Conservation (phyloP, 1,139 yeast species). For the Pneumocystis canis region DNA sequence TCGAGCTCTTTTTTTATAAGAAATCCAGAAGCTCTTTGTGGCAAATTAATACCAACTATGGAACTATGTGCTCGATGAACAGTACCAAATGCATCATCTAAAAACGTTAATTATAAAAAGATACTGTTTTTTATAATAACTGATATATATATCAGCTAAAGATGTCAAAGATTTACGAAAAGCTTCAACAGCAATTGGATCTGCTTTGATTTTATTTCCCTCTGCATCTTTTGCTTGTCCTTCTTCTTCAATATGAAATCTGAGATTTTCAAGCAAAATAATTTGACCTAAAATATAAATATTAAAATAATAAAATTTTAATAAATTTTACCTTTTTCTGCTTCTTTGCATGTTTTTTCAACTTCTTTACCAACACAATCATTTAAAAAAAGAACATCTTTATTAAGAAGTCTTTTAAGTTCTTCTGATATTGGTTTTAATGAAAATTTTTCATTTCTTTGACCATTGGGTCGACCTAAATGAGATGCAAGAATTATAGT, state of each 20-base stretch:
- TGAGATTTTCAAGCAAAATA: constrained; percentile 81
- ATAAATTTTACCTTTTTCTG: constrained; percentile 39
- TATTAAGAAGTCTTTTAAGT: constrained; percentile 55
- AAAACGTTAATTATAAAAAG: not conserved
- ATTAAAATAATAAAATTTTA: not conserved
- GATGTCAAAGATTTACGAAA: constrained; percentile 80
- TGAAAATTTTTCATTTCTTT: constrained; percentile 65
- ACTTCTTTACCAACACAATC: constrained; percentile 87
- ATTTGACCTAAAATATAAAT: constrained; percentile 26
- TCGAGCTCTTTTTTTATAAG: constrained; percentile 89
- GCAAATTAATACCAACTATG: constrained; percentile 87
- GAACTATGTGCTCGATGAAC: constrained; percentile 99
- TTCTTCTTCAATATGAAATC: constrained; percentile 94
- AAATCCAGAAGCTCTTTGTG: constrained; percentile 94
- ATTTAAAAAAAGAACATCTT: constrained; percentile 57
- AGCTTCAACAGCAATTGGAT: constrained; percentile 59
- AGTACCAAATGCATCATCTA: constrained; percentile 87
- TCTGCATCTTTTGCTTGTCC: constrained; percentile 70
- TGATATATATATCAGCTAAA: constrained; percentile 87
- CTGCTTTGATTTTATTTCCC: constrained; percentile 83
- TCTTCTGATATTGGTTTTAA: constrained; percentile 84
- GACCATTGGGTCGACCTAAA: constrained; percentile 96
- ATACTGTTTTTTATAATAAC: constrained; percentile 2
- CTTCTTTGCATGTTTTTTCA: constrained; percentile 56
- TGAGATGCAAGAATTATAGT: constrained; percentile 85